Percentiles rank a stretch among this genome's conserved stretches.
Evolutionary conservation across 352 stramenopile species (phyloP).

Genomic region (Phytophthora pisi): DNA sequence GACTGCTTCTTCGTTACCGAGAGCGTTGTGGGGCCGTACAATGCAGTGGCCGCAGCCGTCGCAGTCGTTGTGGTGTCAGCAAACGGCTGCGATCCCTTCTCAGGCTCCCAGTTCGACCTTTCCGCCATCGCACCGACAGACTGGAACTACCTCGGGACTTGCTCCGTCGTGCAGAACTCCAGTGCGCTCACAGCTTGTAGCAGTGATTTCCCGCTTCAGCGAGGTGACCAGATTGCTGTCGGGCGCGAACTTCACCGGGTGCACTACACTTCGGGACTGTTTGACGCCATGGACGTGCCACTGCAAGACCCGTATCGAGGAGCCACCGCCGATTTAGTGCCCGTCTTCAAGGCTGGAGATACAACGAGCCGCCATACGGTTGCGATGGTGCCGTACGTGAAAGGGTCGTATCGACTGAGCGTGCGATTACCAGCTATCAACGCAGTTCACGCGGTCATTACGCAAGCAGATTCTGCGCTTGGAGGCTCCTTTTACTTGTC

Average conservation of each 20-base stretch:
- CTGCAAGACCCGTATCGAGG: constrained; percentile 72
- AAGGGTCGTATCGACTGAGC: constrained; percentile 89
- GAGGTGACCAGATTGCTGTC: constrained; percentile 85
- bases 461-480: constrained; percentile 49
- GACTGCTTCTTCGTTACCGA: constrained; percentile 80
- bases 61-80: constrained; percentile 52
- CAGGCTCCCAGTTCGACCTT: constrained; percentile 42
- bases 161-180: constrained; percentile 38
- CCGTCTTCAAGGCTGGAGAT: constrained; percentile 65
- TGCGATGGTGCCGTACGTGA: constrained; percentile 90
- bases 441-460: constrained; percentile 79
- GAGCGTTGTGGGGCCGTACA: constrained; percentile 48
- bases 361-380: constrained; percentile 84
- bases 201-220: constrained; percentile 60
- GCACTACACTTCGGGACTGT: constrained; percentile 50
- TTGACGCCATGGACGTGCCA: constrained; percentile 72
- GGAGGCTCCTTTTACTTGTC: constrained; percentile 70
- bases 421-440: constrained; percentile 77
- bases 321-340: constrained; percentile 52
- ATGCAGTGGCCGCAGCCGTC: constrained; percentile 13
- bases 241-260: constrained; percentile 77
- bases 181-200: constrained; percentile 50
- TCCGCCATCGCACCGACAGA: constrained; percentile 58
- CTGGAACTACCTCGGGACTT: constrained; percentile 81
- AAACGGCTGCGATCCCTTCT: constrained; percentile 67